Evolutionary conservation across 805 yeast genomes (phyloP), one percentile per base, ranked within the genome.

Genomic region (Cyberlindnera suaveolens): DNA sequence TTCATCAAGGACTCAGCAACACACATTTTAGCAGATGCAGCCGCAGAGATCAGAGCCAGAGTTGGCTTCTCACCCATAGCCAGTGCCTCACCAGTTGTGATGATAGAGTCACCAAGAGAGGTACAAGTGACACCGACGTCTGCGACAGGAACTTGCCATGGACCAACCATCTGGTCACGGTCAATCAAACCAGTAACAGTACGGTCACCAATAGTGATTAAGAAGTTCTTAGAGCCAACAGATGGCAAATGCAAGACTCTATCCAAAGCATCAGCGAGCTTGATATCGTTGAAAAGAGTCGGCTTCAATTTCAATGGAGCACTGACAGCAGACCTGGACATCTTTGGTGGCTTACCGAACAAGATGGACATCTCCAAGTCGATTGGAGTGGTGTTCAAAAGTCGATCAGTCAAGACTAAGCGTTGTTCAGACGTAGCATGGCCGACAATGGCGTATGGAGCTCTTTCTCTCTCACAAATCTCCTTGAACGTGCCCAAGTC

Each of bases 111-210:
- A 60, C 96, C 96, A 40, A 88, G 72, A 2, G 96, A 85, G 0
- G 97, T 82, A 46, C 85, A 84, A 19, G 98, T 90, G 42, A 93
- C 96, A 68, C 96, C 98, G 43, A 90, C 97, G 62, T 93, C 98
- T 15, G 98, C 93, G 29, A 93, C 98, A 39, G 99, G 99, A 9
- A 85, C 93, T 72, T 93, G 99, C 98, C 98, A 93, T 61, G 98
- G 98, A 33, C 99, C 99, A 47, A 93, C 98, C 82, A 90, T 82
- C 70, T 93, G 99, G 64, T 93, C 99, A 63, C 99, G 82, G 58
- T 95, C 98, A 48, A 93, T 83, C 54, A 93, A 75, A 43, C 99
- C 99, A 26, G 98, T 91, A 49, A 93, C 93, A n/a, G 95, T 76
- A 68, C 99, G 82, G 67, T 93, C 99, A 66, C 96, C 99, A 61